These are phyloP conservation scores for Tremella yokohamensis DNA, from an alignment of 768 basidiomycete genomes.

Conservation along the genomic window DNA sequence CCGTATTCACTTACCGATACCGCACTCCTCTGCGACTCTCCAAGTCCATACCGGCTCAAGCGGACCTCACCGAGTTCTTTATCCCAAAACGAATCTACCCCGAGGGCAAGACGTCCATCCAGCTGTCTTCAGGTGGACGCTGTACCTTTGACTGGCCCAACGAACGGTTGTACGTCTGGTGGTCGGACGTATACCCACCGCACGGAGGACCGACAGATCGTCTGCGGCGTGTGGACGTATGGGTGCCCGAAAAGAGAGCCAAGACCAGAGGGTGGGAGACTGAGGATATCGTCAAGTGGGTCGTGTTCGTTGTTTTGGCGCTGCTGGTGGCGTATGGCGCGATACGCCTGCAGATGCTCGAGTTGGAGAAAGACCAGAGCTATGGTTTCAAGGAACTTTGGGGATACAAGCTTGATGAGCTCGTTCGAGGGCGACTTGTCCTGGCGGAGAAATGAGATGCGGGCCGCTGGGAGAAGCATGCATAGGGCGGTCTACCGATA, in stretches of 20 bases:
- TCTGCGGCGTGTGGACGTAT: constrained; percentile 31
- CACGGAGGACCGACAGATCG: constrained; percentile 1
- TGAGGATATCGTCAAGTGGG: not conserved
- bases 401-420: not conserved
- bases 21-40: constrained; percentile 13
- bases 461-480: too few relatives aligned
- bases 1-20: constrained; percentile 31
- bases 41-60: constrained; percentile 3
- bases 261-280: not conserved
- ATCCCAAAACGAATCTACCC: constrained; percentile 31
- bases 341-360: constrained; percentile 13
- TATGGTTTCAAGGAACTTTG: not conserved
- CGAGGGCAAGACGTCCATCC: constrained; percentile 14
- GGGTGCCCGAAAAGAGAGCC: constrained; percentile 17
- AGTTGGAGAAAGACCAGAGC: constrained; percentile 16
- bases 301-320: constrained; percentile 11
- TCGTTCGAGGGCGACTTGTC: too few relatives aligned
- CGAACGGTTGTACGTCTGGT: constrained; percentile 39
- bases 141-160: constrained; percentile 28
- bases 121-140: constrained; percentile 30
- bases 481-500: too few relatives aligned
- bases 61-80: constrained; percentile 40
- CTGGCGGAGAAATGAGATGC: too few relatives aligned
- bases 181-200: constrained; percentile 18
- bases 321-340: constrained; percentile 2